Conservation (phyloP, 345 rosid species). For the Salix udensis region DNA sequence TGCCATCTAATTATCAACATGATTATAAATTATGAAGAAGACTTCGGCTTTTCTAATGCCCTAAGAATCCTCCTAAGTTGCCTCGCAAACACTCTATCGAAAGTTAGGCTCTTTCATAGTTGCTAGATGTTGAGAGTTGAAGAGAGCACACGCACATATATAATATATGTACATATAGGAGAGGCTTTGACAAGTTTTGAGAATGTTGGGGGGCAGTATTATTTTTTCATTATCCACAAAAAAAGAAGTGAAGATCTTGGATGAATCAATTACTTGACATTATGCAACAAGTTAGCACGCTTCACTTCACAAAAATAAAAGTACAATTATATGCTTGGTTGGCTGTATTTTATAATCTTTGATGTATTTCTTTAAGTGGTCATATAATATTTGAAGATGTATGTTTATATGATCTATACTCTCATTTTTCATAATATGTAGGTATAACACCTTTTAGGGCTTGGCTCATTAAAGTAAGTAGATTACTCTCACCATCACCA, state of each 20-base stretch:
- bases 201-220: neutral
- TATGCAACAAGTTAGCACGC: neutral
- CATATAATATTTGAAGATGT: neutral
- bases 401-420: neutral
- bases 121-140: neutral
- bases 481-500: neutral
- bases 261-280: neutral
- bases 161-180: neutral
- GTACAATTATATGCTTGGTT: neutral
- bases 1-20: neutral
- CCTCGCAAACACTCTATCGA: neutral
- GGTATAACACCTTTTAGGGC: too few species aligned
- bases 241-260: neutral
- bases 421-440: neutral
- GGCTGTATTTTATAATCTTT: neutral
- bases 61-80: neutral
- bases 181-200: neutral
- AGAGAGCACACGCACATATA: neutral
- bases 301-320: neutral
- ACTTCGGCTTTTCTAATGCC: neutral
- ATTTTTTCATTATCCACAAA: neutral
- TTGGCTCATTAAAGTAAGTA: neutral
- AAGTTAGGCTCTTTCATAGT: neutral
- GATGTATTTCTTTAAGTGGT: neutral
- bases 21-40: neutral